Evolutionary conservation across 2,329 filamentous ascomycete species (phyloP).

Genomic region (Hypoxylon sp.): DNA sequence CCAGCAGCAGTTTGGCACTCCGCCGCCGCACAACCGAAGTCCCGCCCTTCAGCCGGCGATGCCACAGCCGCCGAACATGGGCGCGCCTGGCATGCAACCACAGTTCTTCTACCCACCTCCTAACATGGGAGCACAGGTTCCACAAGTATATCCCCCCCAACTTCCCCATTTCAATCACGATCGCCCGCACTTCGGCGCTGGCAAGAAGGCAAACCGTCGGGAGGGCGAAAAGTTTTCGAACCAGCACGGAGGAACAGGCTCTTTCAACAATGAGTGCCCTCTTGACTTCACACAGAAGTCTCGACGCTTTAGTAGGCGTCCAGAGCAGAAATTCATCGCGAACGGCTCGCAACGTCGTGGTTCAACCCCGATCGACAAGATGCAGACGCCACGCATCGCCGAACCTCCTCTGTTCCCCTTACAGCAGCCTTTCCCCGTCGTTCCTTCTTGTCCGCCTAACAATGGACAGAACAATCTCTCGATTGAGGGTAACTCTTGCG

Average conservation of each 20-base stretch:
- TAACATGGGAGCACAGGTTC: slow-evolving; percentile 66
- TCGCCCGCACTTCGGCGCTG: slow-evolving; percentile 49
- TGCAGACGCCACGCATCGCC: slow-evolving; percentile 27
- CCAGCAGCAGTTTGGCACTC: slow-evolving; percentile 51
- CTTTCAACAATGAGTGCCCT: slow-evolving; percentile 47
- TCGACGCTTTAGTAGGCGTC: slow-evolving; percentile 57
- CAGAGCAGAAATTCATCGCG: slow-evolving; percentile 48
- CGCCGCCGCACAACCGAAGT: slow-evolving; percentile 52
- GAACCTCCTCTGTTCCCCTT: slow-evolving; percentile 38
- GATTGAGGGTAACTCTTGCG: slow-evolving; percentile 74
- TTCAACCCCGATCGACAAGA: slow-evolving; percentile 27
- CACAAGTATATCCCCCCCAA: slow-evolving; percentile 65
- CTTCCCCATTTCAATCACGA: slow-evolving; percentile 44
- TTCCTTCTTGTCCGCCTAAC: slow-evolving; percentile 34
- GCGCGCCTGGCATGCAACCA: slow-evolving; percentile 64
- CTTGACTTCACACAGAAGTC: slow-evolving; percentile 48
- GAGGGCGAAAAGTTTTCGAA: slow-evolving; percentile 57
- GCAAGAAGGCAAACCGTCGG: slow-evolving; percentile 56
- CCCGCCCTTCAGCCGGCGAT: slow-evolving; percentile 65
- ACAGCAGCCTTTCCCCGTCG: slow-evolving; percentile 43
- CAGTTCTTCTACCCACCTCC: slow-evolving; percentile 68
- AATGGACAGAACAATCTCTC: slow-evolving; percentile 62
- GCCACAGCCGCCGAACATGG: slow-evolving; percentile 73
- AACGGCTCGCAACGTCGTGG: slow-evolving; percentile 34
- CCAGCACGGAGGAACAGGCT: slow-evolving; percentile 49